phyloP scores from a whole-genome alignment of 1,139 yeast genomes.

The Arxiozyma telluris region DNA sequence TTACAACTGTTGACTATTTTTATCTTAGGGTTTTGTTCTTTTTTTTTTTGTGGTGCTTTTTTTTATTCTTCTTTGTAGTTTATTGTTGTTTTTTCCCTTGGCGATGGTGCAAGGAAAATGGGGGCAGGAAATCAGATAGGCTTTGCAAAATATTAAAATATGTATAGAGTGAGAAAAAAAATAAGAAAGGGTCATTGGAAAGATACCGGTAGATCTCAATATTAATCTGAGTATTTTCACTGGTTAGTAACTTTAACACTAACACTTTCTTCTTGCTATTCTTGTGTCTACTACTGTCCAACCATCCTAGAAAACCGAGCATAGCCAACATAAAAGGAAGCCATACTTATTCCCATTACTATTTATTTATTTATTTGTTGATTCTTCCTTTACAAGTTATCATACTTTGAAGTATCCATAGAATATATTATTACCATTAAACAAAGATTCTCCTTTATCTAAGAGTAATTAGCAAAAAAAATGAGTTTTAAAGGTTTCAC shows the following conservation, averaged over 20 bases:
- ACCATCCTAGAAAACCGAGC: background rate
- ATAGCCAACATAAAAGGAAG: too few species aligned
- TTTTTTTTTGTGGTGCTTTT: background rate
- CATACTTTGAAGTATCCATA: background rate
- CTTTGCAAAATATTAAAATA: background rate
- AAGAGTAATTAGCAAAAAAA: background rate
- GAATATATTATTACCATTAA: background rate
- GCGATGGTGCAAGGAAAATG: background rate
- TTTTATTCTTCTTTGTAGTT: too few species aligned
- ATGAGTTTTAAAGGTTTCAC: constrained; percentile 95
- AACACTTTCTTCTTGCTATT: background rate
- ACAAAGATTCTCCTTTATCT: background rate
- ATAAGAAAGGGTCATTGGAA: background rate
- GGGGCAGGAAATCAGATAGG: background rate
- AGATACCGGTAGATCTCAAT: too few species aligned
- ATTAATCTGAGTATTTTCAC: too few species aligned
- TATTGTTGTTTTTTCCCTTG: background rate
- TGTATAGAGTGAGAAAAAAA: background rate
- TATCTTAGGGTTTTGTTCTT: background rate
- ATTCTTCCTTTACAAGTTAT: background rate
- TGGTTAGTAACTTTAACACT: background rate
- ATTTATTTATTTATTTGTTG: too few species aligned
- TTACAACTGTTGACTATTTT: too few species aligned
- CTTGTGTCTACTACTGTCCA: background rate
- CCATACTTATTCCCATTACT: too few species aligned